Evolutionary conservation across 2,329 filamentous ascomycete species (phyloP).

Genomic region (Hypoxylon sp.): DNA sequence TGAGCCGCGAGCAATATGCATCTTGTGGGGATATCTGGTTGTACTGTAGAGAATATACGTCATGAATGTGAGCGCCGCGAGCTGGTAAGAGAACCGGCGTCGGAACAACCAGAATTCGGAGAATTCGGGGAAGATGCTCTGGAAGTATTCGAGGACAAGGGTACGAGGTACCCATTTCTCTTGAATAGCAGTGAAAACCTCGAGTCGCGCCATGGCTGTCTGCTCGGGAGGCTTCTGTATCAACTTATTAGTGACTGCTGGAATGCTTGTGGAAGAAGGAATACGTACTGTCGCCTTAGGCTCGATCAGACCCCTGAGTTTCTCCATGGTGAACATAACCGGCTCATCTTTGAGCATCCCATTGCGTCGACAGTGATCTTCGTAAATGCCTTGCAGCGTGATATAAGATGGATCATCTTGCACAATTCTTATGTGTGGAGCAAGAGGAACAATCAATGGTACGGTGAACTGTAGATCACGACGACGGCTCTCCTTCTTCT

Average conservation of each 20-base stretch:
- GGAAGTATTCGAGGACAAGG: constrained; percentile 90
- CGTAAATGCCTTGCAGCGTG: constrained; percentile 93
- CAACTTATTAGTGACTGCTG: constrained; percentile 37
- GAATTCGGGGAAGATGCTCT: constrained; percentile 87
- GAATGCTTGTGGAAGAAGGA: background rate
- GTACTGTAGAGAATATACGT: constrained; percentile 99
- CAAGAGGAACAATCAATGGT: constrained; percentile 94
- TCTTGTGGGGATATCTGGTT: constrained; percentile 94
- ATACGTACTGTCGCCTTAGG: constrained; percentile 72
- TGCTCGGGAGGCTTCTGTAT: constrained; percentile 78
- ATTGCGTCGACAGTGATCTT: constrained; percentile 92
- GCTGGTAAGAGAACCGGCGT: constrained; percentile 95
- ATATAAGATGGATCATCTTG: constrained; percentile 96
- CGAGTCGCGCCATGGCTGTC: constrained; percentile 79
- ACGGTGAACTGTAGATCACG: constrained; percentile 97
- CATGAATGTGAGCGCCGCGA: constrained; percentile 96
- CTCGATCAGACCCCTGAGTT: constrained; percentile 83
- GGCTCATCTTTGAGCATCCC: constrained; percentile 95
- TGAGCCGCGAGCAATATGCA: constrained; percentile 87
- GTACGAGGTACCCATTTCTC: constrained; percentile 91
- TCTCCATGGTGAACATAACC: constrained; percentile 94
- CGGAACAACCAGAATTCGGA: constrained; percentile 99
- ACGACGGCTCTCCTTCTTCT: constrained; percentile 94
- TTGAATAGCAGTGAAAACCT: constrained; percentile 96
- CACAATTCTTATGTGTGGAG: constrained; percentile 93